Base-by-base conservation (phyloP, 495 filamentous ascomycete genomes). In the Stereocaulon alpinum region DNA sequence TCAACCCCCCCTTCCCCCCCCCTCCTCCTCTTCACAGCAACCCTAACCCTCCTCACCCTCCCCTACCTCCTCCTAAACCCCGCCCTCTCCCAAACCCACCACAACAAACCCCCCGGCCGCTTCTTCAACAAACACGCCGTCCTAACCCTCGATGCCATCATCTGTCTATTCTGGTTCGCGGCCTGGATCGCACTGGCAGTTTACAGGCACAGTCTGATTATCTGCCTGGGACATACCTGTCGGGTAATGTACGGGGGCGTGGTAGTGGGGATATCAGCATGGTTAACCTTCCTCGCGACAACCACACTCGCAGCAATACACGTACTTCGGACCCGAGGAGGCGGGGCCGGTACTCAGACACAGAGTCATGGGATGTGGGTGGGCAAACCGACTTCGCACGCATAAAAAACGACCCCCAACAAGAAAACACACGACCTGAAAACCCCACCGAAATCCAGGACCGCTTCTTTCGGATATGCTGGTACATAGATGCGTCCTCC, bases 131-230 rank as follows among this genome's bases (percentile, higher is more conserved):
- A 62, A 42, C 44, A 34, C 41, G 79, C 72, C 41, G 78, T 90
- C 5, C 75, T 87, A 10, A 82, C 64, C n/a, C 72, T 86, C 34
- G 86, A 91, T 61, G 72, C 72, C 47, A 49, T 92, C 14, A 91
- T 88, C n/a, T 84, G 82, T 76, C 77, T 91, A 41, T 91, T 92
- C 76, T 94, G 90, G 90, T 90, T 95, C 68, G 83, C 84, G 0
- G 88, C 88, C 29, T 86, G 86, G 61, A 83, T 94, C 67, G 87
- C 87, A 0, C 66, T 89, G 2, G 87, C 83, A 2, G 83, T 81
- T 4, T 74, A 77, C 58, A 68, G 87, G 47, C 78, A 76, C 18
- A 67, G 77, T 5, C 58, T 80, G 6, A 52, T 50, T 1, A 62
- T 67, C 44, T 86, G 82, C 57, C 67, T 66, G 11, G 74, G 72